These are phyloP conservation scores for Dipteronia dyeriana DNA, from an alignment of 345 rosid genomes.

Conservation along the genomic window DNA sequence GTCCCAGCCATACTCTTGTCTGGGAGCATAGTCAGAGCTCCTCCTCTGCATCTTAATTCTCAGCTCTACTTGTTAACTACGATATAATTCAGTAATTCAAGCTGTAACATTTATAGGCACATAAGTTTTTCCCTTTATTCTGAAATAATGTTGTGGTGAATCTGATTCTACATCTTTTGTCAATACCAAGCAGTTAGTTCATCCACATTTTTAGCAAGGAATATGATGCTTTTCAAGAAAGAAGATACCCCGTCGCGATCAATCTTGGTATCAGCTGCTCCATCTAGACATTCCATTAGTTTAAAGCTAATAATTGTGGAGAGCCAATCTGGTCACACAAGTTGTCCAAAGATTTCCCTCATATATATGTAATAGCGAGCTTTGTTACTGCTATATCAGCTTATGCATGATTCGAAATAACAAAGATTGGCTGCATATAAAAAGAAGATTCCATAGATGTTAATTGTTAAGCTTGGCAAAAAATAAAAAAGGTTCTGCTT, in stretches of 20 bases:
- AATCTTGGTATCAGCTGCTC: background rate
- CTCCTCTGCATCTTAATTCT: conserved; percentile 21
- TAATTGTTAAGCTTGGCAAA: background rate
- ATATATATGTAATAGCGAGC: background rate
- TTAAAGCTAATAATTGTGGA: background rate
- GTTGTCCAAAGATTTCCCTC: background rate
- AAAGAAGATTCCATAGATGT: background rate
- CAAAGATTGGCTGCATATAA: background rate
- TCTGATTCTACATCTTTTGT: conserved; percentile 21
- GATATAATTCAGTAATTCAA: conserved; percentile 5
- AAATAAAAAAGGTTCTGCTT: background rate
- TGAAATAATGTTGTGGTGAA: background rate
- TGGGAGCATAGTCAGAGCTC: conserved; percentile 4
- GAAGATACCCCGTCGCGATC: background rate
- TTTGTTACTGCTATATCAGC: background rate
- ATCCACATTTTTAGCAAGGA: background rate
- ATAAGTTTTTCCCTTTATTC: conserved; percentile 16
- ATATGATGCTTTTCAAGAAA: conserved; percentile 11
- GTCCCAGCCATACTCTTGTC: conserved; percentile 29
- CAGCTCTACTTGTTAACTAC: background rate
- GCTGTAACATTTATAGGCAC: conserved; percentile 32
- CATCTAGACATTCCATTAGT: background rate
- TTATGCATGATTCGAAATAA: background rate
- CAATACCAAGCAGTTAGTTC: background rate
- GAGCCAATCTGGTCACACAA: background rate